phyloP scores from a whole-genome alignment of 83 land plant species.

The Picea mariana region DNA sequence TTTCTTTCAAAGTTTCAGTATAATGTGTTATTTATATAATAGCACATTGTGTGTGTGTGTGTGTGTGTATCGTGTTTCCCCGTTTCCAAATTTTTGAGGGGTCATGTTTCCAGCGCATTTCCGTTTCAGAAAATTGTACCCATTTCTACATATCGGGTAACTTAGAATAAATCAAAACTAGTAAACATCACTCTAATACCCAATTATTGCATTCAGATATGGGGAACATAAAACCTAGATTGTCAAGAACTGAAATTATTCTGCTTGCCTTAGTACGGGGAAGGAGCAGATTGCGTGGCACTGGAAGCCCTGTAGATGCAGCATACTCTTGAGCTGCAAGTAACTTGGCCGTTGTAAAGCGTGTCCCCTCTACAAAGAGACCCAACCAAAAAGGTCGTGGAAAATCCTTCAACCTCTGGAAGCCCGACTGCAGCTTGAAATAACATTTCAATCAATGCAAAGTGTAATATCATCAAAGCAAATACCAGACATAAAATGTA shows the following conservation, averaged over 20 bases:
- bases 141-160: too few species aligned
- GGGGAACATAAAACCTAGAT: background rate
- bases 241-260: background rate
- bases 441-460: background rate
- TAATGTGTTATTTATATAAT: too few species aligned
- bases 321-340: conserved; percentile 55
- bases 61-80: too few species aligned
- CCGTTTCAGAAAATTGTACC: too few species aligned
- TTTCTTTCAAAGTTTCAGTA: too few species aligned
- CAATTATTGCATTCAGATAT: background rate
- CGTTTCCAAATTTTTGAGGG: too few species aligned
- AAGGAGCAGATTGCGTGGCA: conserved; percentile 47
- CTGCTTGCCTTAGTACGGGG: conserved; percentile 47
- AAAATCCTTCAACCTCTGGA: conserved; percentile 38
- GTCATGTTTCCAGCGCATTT: too few species aligned
- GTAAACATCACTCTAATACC: background rate
- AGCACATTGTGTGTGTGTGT: too few species aligned
- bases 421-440: conserved; percentile 34
- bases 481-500: background rate
- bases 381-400: conserved; percentile 53
- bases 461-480: conserved; percentile 4
- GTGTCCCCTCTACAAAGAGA: conserved; percentile 59
- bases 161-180: too few species aligned
- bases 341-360: conserved; percentile 51
- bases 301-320: conserved; percentile 29